Conservation (phyloP, 768 basidiomycete species). For the Lactarius deliciosus region DNA sequence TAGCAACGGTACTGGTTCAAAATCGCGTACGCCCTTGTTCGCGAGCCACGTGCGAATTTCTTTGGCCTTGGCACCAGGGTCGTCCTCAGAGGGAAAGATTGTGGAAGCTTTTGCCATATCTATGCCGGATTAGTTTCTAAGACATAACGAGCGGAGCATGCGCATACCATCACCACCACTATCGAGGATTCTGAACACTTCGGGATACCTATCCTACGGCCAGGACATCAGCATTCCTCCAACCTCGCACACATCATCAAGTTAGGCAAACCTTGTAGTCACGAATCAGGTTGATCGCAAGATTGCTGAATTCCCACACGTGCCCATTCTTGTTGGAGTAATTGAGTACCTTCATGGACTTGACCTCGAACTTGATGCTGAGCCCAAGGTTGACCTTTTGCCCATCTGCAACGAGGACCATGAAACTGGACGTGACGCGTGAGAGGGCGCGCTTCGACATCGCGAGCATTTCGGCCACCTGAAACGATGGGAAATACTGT, state of each 20-base stretch:
- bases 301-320: conserved; percentile 93
- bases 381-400: conserved; percentile 89
- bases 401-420: conserved; percentile 76
- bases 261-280: conserved; percentile 68
- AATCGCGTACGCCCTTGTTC: conserved; percentile 79
- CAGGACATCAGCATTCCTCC: conserved; percentile 1
- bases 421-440: conserved; percentile 89
- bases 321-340: conserved; percentile 84
- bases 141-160: conserved; percentile 14
- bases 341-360: conserved; percentile 88
- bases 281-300: conserved; percentile 72
- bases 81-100: conserved; percentile 51
- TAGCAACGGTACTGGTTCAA: conserved; percentile 90
- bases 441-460: conserved; percentile 80
- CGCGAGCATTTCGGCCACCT: conserved; percentile 67
- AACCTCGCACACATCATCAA: not conserved
- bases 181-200: conserved; percentile 75
- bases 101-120: conserved; percentile 71
- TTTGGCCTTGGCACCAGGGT: conserved; percentile 68
- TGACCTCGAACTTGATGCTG: conserved; percentile 94
- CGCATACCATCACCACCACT: conserved; percentile 65
- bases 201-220: conserved; percentile 71
- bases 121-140: conserved; percentile 34
- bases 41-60: conserved; percentile 88
- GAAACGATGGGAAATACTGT: conserved; percentile 77